A percentile compares a stretch with the other conserved stretches of the same genome.
Evolutionary conservation across 2,329 filamentous ascomycete species (phyloP).

Genomic region (Apiospora pterosperma): DNA sequence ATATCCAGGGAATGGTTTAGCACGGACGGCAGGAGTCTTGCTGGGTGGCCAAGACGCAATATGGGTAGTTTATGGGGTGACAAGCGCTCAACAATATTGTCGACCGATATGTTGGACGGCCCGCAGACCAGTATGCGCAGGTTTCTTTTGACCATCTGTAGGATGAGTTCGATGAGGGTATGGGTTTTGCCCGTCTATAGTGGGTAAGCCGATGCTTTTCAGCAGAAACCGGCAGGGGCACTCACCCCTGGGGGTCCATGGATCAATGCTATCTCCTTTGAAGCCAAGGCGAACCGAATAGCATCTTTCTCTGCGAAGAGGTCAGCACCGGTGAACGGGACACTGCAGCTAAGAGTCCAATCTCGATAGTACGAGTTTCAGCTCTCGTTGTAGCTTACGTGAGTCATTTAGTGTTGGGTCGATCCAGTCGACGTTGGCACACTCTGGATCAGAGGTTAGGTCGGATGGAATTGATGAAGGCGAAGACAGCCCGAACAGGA

Average conservation of each 20-base stretch:
- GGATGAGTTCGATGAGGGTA: conserved; percentile 89
- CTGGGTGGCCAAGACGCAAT: conserved; percentile 87
- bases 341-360: background rate
- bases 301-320: conserved; percentile 51
- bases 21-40: conserved; percentile 82
- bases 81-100: conserved; percentile 95
- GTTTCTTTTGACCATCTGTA: conserved; percentile 76
- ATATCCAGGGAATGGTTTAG: conserved; percentile 88
- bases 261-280: conserved; percentile 80
- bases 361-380: no score
- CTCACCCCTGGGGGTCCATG: conserved; percentile 83
- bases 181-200: conserved; percentile 87
- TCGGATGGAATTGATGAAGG: conserved; percentile 46
- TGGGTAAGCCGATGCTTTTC: background rate
- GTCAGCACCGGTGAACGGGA: background rate
- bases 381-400: conserved; percentile 20
- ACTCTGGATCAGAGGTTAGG: conserved; percentile 36
- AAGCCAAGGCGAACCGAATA: conserved; percentile 78
- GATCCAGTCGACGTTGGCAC: conserved; percentile 53
- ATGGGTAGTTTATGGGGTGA: conserved; percentile 82
- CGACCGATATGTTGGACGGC: conserved; percentile 93
- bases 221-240: background rate
- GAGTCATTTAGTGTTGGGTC: conserved; percentile 61
- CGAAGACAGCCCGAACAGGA: conserved; percentile 57
- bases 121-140: conserved; percentile 87